Evolutionary conservation across 306 rosid species (phyloP).

Genomic region (Malus sylvestris): DNA sequence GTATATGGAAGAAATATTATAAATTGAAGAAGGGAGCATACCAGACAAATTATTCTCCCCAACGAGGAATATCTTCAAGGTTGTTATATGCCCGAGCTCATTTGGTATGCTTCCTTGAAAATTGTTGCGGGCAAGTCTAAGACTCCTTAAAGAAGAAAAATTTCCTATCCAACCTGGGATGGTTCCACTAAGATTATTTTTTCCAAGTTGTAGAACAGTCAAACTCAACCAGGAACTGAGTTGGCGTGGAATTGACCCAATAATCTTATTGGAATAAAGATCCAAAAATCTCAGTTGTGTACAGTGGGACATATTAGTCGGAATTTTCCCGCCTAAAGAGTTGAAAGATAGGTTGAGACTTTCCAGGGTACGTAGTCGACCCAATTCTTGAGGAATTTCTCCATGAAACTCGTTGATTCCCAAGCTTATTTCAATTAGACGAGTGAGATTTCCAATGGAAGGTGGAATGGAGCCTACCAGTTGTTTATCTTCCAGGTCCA

Average conservation of each 20-base stretch:
- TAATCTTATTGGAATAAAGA: too few species aligned
- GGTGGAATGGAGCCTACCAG: too few species aligned
- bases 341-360: too few species aligned
- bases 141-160: not conserved
- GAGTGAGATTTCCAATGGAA: too few species aligned
- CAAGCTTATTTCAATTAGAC: too few species aligned
- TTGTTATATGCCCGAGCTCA: not conserved
- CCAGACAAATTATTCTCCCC: not conserved
- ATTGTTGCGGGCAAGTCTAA: accelerated
- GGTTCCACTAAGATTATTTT: not conserved
- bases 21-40: not conserved
- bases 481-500: too few species aligned
- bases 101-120: not conserved
- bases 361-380: too few species aligned
- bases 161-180: not conserved
- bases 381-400: too few species aligned
- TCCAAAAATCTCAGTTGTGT: too few species aligned
- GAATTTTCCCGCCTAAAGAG: too few species aligned
- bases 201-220: not conserved
- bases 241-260: not conserved
- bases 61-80: accelerated
- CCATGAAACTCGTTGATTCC: too few species aligned
- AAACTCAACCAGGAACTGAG: not conserved
- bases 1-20: not conserved
- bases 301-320: too few species aligned